Conservation (phyloP, 768 basidiomycete species). For the Hemileccinum impolitum region DNA sequence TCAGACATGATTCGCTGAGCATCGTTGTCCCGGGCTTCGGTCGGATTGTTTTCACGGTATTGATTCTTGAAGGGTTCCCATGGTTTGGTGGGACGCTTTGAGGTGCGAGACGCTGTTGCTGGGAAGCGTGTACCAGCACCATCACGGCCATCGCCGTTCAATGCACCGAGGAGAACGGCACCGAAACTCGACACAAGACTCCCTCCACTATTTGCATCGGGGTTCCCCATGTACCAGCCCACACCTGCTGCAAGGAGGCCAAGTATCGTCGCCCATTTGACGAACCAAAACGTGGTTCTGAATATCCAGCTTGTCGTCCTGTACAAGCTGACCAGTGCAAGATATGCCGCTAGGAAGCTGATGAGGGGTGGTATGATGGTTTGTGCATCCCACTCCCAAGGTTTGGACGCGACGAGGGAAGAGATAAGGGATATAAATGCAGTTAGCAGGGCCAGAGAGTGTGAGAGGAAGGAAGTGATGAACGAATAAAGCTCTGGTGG, state of each 20-base stretch:
- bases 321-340: constrained; percentile 73
- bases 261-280: constrained; percentile 74
- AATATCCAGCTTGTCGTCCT: constrained; percentile 76
- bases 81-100: constrained; percentile 39
- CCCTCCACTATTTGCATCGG: constrained; percentile 31
- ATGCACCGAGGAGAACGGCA: constrained; percentile 38
- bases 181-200: constrained; percentile 38
- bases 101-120: constrained; percentile 12
- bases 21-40: constrained; percentile 29
- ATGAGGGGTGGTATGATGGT: constrained; percentile 71
- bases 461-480: constrained; percentile 48
- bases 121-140: constrained; percentile 25
- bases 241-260: constrained; percentile 48
- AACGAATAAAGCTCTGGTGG: constrained; percentile 56
- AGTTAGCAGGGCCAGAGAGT: constrained; percentile 48
- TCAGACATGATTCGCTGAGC: constrained; percentile 46
- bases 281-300: constrained; percentile 60
- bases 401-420: constrained; percentile 48
- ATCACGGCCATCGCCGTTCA: constrained; percentile 38
- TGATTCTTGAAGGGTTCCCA: constrained; percentile 67
- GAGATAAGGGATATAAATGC: constrained; percentile 47
- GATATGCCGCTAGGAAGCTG: constrained; percentile 67
- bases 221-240: constrained; percentile 52
- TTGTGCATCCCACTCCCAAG: constrained; percentile 64
- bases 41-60: constrained; percentile 30